Base-by-base conservation (phyloP, 495 filamentous ascomycete species). In the Podospora pseudocomata region DNA sequence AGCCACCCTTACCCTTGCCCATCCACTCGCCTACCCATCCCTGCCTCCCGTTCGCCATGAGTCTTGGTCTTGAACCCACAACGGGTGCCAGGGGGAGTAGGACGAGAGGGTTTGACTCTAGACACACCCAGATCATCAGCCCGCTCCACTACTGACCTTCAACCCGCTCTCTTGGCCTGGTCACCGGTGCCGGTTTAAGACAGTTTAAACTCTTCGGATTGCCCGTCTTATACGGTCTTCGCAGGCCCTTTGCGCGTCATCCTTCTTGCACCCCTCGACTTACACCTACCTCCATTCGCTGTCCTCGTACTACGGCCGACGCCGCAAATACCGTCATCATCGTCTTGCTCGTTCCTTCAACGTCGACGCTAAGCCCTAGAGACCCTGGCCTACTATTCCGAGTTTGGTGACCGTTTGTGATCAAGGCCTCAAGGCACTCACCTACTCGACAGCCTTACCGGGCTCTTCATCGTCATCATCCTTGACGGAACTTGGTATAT, bases 361-460 rank as follows among this genome's bases (percentile, higher is more conserved):
- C 69, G 59, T 9, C 66, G 59, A 64, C 70, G 66, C 70, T 71
- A 68, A 68, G 67, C 70, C 67, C 66, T 71, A 66, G 65, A 63
- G 64, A 67, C 66, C 70, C 67, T 60, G 70, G 65, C 67, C 11
- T 5, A 64, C 34, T 49, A 49, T 71, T 71, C 70, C 70, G 68
- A 61, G 64, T 71, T 68, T 67, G 70, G 70, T 5, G 63, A 15
- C 16, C 30, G n/a, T 44, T 39, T 64, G 18, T 49, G 18, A n/a
- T 55, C 44, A 65, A 57, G 53, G 63, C 39, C 27, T 57, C 63
- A 57, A 65, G 23, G 30, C 27, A 28, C 9, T 11, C 30, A 44
- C 28, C 11, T 26, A 2, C 32, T 30, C 30, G 23, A 62, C 60
- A 62, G 16, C 27, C 23, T 49, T n/a, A 63, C 32, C 2, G 32